phyloP scores from a whole-genome alignment of 176 grass and related monocot species.

The Zea luxurians region DNA sequence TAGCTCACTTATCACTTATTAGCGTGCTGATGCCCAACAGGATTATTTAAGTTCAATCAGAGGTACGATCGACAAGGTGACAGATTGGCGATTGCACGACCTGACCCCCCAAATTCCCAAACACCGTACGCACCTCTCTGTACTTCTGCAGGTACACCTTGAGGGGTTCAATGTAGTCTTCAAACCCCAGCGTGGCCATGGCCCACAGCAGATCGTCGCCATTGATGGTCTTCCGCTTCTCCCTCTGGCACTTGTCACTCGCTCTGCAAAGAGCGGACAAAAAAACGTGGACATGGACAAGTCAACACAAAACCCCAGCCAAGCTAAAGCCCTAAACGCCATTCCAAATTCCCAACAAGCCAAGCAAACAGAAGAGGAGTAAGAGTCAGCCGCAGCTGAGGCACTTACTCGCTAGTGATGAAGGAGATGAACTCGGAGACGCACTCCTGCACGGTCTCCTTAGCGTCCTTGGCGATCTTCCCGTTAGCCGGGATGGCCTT shows the following conservation, averaged over 20 bases:
- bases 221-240: conserved; percentile 83
- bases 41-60: neutral
- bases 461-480: conserved; percentile 83
- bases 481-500: conserved; percentile 76
- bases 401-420: conserved; percentile 77
- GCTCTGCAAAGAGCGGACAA: conserved; percentile 36
- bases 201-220: conserved; percentile 79
- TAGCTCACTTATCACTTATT: too few species aligned
- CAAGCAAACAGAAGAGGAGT: conserved; percentile 9
- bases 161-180: conserved; percentile 80
- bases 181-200: conserved; percentile 74
- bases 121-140: conserved; percentile 51
- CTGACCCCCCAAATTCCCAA: neutral
- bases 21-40: neutral
- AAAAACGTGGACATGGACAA: neutral
- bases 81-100: neutral
- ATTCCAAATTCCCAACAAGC: neutral
- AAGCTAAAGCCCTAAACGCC: neutral
- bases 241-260: conserved; percentile 79
- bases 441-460: conserved; percentile 84
- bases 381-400: neutral
- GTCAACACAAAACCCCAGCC: conserved; percentile 16
- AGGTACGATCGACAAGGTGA: neutral
- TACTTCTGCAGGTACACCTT: conserved; percentile 75
- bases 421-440: conserved; percentile 90